These are phyloP conservation scores for Lasiosphaeria miniovina DNA, from an alignment of 495 filamentous ascomycete species.

Conservation along the genomic window DNA sequence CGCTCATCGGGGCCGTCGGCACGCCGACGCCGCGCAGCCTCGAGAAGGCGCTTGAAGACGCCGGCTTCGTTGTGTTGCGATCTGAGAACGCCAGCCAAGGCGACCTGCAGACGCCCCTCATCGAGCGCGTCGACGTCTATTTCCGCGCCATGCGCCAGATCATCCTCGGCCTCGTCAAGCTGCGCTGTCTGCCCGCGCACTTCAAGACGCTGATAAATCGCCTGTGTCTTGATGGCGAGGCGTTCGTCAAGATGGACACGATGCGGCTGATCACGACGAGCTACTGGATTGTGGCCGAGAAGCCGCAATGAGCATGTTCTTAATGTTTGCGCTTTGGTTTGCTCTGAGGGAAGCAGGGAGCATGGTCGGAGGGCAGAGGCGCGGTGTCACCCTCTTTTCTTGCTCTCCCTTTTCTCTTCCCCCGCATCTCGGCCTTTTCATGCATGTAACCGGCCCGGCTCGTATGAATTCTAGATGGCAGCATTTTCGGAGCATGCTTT, in stretches of 20 bases:
- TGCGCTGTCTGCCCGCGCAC: constrained; percentile 52
- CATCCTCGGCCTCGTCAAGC: constrained; percentile 51
- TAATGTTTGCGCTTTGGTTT: no score
- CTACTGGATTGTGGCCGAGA: constrained; percentile 60
- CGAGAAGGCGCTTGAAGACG: constrained; percentile 48
- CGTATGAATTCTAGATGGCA: no score
- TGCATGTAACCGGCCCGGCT: no score
- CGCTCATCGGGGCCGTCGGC: constrained; percentile 60
- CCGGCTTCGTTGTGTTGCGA: constrained; percentile 52
- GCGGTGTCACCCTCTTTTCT: no score
- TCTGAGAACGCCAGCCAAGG: constrained; percentile 59
- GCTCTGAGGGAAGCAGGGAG: background rate
- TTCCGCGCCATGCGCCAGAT: constrained; percentile 56
- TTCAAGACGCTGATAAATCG: constrained; percentile 63
- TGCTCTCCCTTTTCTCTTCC: no score
- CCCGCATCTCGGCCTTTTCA: no score
- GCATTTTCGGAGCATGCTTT: no score
- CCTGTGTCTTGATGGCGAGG: constrained; percentile 58
- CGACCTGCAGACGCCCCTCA: constrained; percentile 57
- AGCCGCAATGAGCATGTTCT: constrained; percentile 32
- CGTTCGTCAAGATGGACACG: constrained; percentile 62
- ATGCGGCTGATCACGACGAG: constrained; percentile 60
- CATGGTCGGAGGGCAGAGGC: background rate
- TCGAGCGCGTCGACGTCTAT: constrained; percentile 59
- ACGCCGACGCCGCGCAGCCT: constrained; percentile 56